These are phyloP conservation scores for Metarhizium rileyi DNA, from an alignment of 2,329 filamentous ascomycete genomes.

Conservation along the genomic window DNA sequence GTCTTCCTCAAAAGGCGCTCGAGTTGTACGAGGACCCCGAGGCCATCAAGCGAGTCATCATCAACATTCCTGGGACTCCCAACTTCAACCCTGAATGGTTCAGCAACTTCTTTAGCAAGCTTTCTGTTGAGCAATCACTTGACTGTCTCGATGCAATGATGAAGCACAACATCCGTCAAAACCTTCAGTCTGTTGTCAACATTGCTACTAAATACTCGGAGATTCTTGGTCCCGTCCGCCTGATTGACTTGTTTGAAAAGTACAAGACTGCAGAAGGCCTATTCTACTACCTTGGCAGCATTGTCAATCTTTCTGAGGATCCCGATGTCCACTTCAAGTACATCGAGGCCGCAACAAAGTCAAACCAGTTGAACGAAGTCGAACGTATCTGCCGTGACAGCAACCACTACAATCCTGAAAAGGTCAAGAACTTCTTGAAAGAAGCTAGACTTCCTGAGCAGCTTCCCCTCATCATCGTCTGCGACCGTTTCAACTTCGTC, in stretches of 20 bases:
- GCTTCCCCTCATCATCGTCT: slow-evolving; percentile 93
- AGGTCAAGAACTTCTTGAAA: slow-evolving; percentile 99
- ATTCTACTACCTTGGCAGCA: slow-evolving; percentile 96
- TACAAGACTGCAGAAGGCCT: slow-evolving; percentile 95
- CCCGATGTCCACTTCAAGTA: slow-evolving; percentile 98
- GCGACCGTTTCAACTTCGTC: slow-evolving; percentile 98
- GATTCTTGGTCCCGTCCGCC: slow-evolving; percentile 71
- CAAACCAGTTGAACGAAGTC: slow-evolving; percentile 89
- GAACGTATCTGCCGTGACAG: slow-evolving; percentile 95
- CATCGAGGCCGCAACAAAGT: slow-evolving; percentile 90
- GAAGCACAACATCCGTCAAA: slow-evolving; percentile 92
- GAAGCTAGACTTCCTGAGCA: slow-evolving; percentile 88
- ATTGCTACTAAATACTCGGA: slow-evolving; percentile 98
- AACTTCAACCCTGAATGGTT: slow-evolving; percentile 89
- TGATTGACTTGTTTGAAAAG: slow-evolving; percentile 94
- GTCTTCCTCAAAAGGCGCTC: slow-evolving; percentile 74
- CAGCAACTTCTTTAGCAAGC: slow-evolving; percentile 81
- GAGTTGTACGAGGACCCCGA: slow-evolving; percentile 91
- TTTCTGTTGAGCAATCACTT: slow-evolving; percentile 90
- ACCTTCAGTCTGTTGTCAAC: slow-evolving; percentile 87
- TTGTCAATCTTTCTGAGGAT: slow-evolving; percentile 94
- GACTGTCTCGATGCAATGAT: slow-evolving; percentile 96
- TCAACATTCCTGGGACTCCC: slow-evolving; percentile 71
- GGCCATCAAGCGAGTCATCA: slow-evolving; percentile 79
- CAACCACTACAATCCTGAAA: slow-evolving; percentile 81